Conservation (phyloP, 1,284 basidiomycete species). For the Puccinia polysora region DNA sequence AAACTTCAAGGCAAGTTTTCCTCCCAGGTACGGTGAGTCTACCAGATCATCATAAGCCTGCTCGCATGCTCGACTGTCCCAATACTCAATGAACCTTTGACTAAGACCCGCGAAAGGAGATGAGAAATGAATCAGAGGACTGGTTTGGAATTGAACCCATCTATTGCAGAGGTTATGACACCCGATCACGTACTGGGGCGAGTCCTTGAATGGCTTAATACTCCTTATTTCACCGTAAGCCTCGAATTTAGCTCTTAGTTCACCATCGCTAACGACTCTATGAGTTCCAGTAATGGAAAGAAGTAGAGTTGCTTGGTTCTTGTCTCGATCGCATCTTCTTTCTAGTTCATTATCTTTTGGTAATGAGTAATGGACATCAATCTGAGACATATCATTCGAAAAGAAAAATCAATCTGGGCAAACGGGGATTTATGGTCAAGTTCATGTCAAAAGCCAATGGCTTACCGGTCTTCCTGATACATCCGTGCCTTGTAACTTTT, state of each 20-base stretch:
- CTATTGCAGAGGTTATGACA: not conserved
- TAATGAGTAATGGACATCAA: conserved; percentile 95
- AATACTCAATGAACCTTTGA: conserved; percentile 79
- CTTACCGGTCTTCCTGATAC: conserved; percentile 76
- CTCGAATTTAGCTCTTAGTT: conserved; percentile 74
- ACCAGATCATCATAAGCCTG: conserved; percentile 74
- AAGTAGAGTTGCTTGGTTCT: conserved; percentile 81
- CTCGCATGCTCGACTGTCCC: conserved; percentile 72
- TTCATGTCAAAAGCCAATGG: conserved; percentile 40
- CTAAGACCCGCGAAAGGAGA: conserved; percentile 55
- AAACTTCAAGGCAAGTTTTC: conserved; percentile 77
- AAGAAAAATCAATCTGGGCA: conserved; percentile 27
- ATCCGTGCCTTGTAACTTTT: conserved; percentile 75
- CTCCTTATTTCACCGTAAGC: conserved; percentile 84
- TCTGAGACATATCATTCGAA: conserved; percentile 57
- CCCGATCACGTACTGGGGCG: conserved; percentile 62
- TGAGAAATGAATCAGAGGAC: conserved; percentile 20
- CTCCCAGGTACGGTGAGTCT: conserved; percentile 72
- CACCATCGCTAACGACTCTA: conserved; percentile 70
- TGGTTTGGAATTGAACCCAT: conserved; percentile 3
- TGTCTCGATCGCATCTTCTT: conserved; percentile 70
- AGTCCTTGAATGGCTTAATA: conserved; percentile 64
- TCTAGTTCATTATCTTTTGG: conserved; percentile 73
- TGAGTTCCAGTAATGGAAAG: conserved; percentile 68
- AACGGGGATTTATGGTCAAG: not conserved